Percentiles rank a stretch among this genome's conserved stretches.
These are phyloP conservation scores for Blastobotrys malaysiensis DNA, from an alignment of 1,139 yeast genomes.

Conservation along the genomic window DNA sequence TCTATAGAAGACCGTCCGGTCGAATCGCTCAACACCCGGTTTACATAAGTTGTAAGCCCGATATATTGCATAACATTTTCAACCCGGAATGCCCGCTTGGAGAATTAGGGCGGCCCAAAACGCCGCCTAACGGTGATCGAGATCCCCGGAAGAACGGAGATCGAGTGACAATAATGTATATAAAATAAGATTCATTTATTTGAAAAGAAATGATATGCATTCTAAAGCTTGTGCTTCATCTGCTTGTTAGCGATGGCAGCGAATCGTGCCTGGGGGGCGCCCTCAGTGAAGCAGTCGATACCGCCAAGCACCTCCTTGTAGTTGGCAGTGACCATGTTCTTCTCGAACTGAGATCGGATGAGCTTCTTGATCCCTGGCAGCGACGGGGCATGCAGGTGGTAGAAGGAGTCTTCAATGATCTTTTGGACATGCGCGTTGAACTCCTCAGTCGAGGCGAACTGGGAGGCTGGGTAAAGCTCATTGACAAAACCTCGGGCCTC, in stretches of 20 bases:
- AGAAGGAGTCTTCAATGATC: conserved; percentile 37
- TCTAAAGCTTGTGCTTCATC: conserved; percentile 52
- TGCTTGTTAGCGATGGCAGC: conserved; percentile 49
- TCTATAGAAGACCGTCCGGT: conserved; percentile 25
- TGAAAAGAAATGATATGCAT: not conserved
- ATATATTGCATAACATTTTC: no score
- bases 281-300: conserved; percentile 62
- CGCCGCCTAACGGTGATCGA: no score
- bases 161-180: no score
- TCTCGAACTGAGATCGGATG: conserved; percentile 35
- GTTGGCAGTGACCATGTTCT: conserved; percentile 46
- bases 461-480: conserved; percentile 44
- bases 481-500: conserved; percentile 56
- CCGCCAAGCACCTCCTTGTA: conserved; percentile 66
- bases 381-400: conserved; percentile 49
- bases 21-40: conserved; percentile 17
- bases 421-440: conserved; percentile 55
- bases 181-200: no score
- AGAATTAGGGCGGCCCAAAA: no score
- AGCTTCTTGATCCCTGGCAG: conserved; percentile 59
- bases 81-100: no score
- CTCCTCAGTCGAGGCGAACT: conserved; percentile 45
- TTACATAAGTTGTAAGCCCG: not conserved
- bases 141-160: no score
- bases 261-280: conserved; percentile 70